A percentile compares a stretch with the other conserved stretches of the same genome.
These are phyloP conservation scores for Botryotinia calthae DNA, from an alignment of 2,329 filamentous ascomycete species.

Conservation along the genomic window DNA sequence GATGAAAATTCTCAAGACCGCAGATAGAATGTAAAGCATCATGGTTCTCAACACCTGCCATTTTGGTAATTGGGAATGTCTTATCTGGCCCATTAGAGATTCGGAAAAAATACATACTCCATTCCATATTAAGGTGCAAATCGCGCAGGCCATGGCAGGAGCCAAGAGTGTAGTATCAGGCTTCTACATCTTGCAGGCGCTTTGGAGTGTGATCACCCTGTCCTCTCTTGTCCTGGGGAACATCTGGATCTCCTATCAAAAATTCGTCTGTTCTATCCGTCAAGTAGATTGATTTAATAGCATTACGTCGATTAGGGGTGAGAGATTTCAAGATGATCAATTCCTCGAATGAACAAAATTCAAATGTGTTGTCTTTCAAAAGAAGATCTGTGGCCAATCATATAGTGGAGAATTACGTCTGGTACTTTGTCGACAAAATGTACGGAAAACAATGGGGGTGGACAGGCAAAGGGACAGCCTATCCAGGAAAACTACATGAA, in stretches of 20 bases:
- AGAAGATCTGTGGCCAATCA: neutral
- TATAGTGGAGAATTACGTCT: no score
- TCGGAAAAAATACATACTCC: neutral
- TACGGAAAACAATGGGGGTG: no score
- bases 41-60: neutral
- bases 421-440: no score
- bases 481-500: no score
- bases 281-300: neutral
- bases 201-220: no score
- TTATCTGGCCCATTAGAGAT: no score
- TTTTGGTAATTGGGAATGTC: no score
- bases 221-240: no score
- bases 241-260: no score
- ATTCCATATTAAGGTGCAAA: neutral
- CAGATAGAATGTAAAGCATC: neutral
- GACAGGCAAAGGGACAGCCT: no score
- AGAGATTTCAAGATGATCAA: neutral
- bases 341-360: neutral
- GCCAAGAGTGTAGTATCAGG: neutral
- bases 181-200: neutral
- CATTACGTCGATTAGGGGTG: neutral
- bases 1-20: neutral
- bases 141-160: neutral
- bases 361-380: neutral
- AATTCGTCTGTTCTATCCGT: neutral